A percentile compares a stretch with the other conserved stretches of the same genome.
phyloP scores from a whole-genome alignment of 352 stramenopile genomes.

The Phytophthora citricola region DNA sequence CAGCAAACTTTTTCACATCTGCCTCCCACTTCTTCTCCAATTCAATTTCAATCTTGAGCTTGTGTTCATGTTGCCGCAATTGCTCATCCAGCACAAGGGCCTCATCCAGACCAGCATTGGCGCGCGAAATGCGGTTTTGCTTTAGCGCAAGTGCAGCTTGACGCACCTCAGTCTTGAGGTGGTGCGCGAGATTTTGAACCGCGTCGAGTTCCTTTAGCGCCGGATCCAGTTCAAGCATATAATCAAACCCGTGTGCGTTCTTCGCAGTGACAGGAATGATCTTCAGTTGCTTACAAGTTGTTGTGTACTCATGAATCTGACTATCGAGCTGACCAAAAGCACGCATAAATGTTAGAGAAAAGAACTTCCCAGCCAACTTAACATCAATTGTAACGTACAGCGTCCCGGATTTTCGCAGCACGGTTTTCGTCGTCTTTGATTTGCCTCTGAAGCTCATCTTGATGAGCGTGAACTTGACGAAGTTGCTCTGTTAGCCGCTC shows the following conservation, averaged over 20 bases:
- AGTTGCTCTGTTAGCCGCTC: constrained; percentile 77
- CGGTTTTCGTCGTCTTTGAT: constrained; percentile 76
- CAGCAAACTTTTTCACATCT: constrained; percentile 61
- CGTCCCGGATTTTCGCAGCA: constrained; percentile 70
- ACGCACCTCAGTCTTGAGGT: constrained; percentile 73
- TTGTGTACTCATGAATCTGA: constrained; percentile 84
- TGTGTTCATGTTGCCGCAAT: constrained; percentile 60
- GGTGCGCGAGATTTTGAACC: constrained; percentile 57
- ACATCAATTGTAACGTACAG: constrained; percentile 38
- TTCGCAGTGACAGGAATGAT: constrained; percentile 87
- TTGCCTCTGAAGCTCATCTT: constrained; percentile 62
- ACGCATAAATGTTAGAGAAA: constrained; percentile 6
- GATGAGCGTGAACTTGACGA: constrained; percentile 64
- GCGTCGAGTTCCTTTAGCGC: constrained; percentile 65
- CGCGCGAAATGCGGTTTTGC: constrained; percentile 66
- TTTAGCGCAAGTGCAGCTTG: constrained; percentile 62
- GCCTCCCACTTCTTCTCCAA: constrained; percentile 55
- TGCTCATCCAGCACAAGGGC: constrained; percentile 59
- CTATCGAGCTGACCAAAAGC: constrained; percentile 50
- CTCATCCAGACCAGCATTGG: constrained; percentile 64
- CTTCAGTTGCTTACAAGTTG: constrained; percentile 81
- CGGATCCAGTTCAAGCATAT: constrained; percentile 71
- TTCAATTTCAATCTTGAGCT: constrained; percentile 60
- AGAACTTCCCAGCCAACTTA: not conserved
- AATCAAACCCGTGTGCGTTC: constrained; percentile 81